These are phyloP conservation scores for Colletotrichum tropicale DNA, from an alignment of 2,329 filamentous ascomycete species.

Conservation along the genomic window DNA sequence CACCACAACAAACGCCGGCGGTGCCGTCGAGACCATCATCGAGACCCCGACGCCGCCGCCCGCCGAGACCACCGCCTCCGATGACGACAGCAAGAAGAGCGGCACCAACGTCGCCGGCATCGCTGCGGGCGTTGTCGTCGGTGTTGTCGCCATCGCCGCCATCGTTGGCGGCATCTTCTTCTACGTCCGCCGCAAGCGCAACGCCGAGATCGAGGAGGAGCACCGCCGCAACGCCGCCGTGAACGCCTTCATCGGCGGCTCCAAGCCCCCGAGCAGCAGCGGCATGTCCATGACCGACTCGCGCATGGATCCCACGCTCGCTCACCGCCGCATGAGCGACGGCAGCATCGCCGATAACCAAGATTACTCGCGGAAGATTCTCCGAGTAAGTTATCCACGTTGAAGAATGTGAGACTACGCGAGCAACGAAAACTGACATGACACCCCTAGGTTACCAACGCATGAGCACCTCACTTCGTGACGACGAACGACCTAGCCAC, in stretches of 20 bases:
- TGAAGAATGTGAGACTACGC: fast-evolving
- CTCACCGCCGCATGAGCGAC: constrained; percentile 84
- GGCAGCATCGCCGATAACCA: constrained; percentile 97
- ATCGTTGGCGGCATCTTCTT: constrained; percentile 74
- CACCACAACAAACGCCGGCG: constrained; percentile 2
- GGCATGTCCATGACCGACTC: constrained; percentile 78
- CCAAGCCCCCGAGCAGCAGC: constrained; percentile 67
- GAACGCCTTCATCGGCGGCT: constrained; percentile 73
- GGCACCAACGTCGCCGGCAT: constrained; percentile 81
- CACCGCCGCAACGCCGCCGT: constrained; percentile 82
- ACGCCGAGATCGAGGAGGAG: constrained; percentile 81
- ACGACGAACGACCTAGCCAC: constrained; percentile 39
- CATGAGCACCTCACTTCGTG: constrained; percentile 45
- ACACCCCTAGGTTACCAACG: constrained; percentile 58
- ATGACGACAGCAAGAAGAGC: constrained; percentile 25
- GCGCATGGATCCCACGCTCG: constrained; percentile 85
- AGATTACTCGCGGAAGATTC: constrained; percentile 94
- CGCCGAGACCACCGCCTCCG: constrained; percentile 16
- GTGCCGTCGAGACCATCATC: not conserved
- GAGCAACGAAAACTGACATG: not conserved
- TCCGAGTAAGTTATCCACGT: constrained; percentile 78
- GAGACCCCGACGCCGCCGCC: not conserved
- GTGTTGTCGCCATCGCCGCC: constrained; percentile 71
- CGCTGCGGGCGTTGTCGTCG: constrained; percentile 86
- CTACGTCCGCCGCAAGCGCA: constrained; percentile 75